Evolutionary conservation across 164 flowering plant species (phyloP), one percentile per base, ranked within the genome.

Genomic region (Amborella trichopoda): DNA sequence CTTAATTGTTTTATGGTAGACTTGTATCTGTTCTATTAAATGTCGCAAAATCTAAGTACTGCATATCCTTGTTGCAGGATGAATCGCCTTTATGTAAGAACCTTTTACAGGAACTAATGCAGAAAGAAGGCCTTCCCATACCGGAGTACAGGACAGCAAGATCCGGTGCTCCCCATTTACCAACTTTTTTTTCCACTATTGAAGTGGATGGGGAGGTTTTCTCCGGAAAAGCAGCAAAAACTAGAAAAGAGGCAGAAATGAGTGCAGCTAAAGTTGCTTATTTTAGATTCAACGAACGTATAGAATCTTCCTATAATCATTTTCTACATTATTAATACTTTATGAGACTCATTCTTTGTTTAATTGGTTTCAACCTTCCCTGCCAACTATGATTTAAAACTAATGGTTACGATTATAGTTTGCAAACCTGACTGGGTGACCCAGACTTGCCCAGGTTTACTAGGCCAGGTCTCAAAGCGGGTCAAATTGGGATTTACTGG

Each of bases 211-310:
- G 58, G 18, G 67, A 63, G 42, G 11, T 40, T 40, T 81, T 64
- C 48, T 24, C 44, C 26, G 90, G 90, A 26, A 37, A 51, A 49
- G 58, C 54, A 16, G 74, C 71, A 1, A 76, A 52, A 48, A 56
- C 71, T 51, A 76, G 69, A 68, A 76, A 74, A 62, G 67, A 65
- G 46, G 82, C 90, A 23, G 83, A 78, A 72, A 40, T 55, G 26
- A 54, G 54, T 48, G 90, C 85, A 28, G 85, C 90, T 28, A 66
- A 55, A 55, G 61, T 54, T 59, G 90, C 90, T 28, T 78, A 58
- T 48, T 34, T 46, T 41, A 28, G 14, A 42, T 61, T 76, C 4
- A 43, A 56, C 46, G 62, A 67, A 49, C 49, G 88, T 77, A 62
- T 68, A 74, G 46, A 23, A 23, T 21, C 41, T n/a, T 6, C 25